phyloP scores from a whole-genome alignment of 441 rosid species.

The Adansonia rubrostipa region DNA sequence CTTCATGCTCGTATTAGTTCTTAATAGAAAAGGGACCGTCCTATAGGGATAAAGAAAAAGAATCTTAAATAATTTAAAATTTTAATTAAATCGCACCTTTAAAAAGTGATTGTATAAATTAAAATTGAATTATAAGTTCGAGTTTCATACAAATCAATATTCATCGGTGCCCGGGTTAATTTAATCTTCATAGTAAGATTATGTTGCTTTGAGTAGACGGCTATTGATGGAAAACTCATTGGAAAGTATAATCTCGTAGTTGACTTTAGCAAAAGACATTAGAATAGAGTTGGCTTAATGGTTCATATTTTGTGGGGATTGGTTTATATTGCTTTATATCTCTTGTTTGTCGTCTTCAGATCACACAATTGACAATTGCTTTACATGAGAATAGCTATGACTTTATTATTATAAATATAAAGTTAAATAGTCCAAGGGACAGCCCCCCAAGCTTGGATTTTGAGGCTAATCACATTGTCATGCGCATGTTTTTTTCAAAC shows the following conservation, averaged over 20 bases:
- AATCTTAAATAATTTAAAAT: no score
- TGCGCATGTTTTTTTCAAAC: neutral
- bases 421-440: neutral
- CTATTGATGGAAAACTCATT: neutral
- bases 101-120: no score
- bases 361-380: no score
- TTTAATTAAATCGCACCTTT: no score
- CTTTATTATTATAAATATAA: neutral
- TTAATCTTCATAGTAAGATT: neutral
- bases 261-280: neutral
- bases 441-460: neutral
- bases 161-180: no score
- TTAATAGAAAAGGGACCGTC: no score
- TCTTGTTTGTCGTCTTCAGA: neutral
- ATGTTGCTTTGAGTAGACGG: neutral
- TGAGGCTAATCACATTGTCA: neutral
- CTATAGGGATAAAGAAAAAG: no score
- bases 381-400: neutral
- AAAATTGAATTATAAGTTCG: no score
- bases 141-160: no score
- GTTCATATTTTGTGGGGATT: neutral
- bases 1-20: neutral
- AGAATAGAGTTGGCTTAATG: neutral
- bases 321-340: neutral
- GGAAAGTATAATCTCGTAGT: neutral